Percentiles rank a stretch among this genome's conserved stretches.
These are phyloP conservation scores for Colletotrichum acutatum DNA, from an alignment of 2,329 filamentous ascomycete species.

Conservation along the genomic window DNA sequence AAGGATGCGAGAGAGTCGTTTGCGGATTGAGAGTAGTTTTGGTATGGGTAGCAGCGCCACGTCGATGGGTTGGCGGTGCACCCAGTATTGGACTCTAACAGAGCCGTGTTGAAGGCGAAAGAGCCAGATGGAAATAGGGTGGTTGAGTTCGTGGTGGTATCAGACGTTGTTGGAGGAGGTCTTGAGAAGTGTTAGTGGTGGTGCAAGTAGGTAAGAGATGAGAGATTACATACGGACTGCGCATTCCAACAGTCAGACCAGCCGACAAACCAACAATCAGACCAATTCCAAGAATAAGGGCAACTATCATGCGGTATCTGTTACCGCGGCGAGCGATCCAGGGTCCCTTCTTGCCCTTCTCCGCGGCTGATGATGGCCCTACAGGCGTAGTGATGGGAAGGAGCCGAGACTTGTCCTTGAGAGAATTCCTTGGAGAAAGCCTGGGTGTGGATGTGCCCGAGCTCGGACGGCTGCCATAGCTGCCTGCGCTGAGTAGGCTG, in stretches of 20 bases:
- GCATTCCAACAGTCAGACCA: conserved; percentile 53
- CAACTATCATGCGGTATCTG: conserved; percentile 47
- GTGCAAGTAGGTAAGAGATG: conserved; percentile 9
- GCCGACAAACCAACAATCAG: conserved; percentile 51
- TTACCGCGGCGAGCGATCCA: conserved; percentile 42
- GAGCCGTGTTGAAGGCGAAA: conserved; percentile 69
- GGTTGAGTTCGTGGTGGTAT: conserved; percentile 9
- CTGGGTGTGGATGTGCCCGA: conserved; percentile 14
- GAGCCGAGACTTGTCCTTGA: conserved; percentile 8
- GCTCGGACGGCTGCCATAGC: conserved; percentile 2
- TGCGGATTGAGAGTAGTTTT: conserved; percentile 51
- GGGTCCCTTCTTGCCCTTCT: conserved; percentile 23
- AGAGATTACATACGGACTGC: conserved; percentile 45
- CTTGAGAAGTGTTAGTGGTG: conserved; percentile 7
- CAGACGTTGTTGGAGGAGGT: conserved; percentile 1
- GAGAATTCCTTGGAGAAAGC: conserved; percentile 1
- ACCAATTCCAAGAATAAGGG: conserved; percentile 43
- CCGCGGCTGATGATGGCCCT: neutral
- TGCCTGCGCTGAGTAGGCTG: conserved; percentile 3
- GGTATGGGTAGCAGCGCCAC: conserved; percentile 72
- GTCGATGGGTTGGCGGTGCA: conserved; percentile 69
- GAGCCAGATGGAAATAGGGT: conserved; percentile 68
- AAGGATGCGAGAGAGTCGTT: conserved; percentile 66
- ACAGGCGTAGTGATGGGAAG: conserved; percentile 16
- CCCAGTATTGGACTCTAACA: conserved; percentile 61